Base-by-base conservation (phyloP, 2,329 filamentous ascomycete genomes). In the Talaromyces rugulosus region DNA sequence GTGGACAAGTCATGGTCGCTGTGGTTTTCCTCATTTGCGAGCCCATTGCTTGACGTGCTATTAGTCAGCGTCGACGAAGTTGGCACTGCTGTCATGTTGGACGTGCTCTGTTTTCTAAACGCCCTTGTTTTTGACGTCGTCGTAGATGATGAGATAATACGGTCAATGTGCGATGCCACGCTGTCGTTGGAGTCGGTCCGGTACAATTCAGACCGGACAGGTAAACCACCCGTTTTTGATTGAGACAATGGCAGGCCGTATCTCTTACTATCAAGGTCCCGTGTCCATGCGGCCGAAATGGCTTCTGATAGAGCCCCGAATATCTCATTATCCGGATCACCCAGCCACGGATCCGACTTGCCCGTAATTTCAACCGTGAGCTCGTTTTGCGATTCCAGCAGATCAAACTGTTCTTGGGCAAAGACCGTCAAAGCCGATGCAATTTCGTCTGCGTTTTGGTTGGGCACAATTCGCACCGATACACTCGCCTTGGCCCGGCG, bases 321-420 rank as follows among this genome's bases (percentile, higher is more conserved):
- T 62, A 98, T 93, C 66, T 92, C 87, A 67, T 96, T 97, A 56
- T 87, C 87, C 3, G 92, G 92, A 69, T 97, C 92, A 14, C 95
- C 94, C 0, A 99, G 85, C 95, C 95, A 99, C 0, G 95, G 92
- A 72, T 99, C 95, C 0, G 95, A 94, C 76, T 91, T 89, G 72
- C 97, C 95, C 66, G 96, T 92, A 66, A 99, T 93, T 33, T 87
- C 88, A 44, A 99, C 85, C 1, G 83, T 89, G 40, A 99, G 82
- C 5, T 82, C 84, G 70, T 99, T 99, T 64, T 90, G 88, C 0
- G 91, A 94, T 33, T 88, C 87, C 1, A 98, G 86, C 16, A 83
- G 77, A 0, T 81, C 82, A 70, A 97, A 99, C 66, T 92, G 85
- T 12, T 83, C 79, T 54, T 86, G 76, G 0, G 97, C 81, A 70